Base-by-base conservation (phyloP, 345 rosid genomes). In the Balakata baccata region DNA sequence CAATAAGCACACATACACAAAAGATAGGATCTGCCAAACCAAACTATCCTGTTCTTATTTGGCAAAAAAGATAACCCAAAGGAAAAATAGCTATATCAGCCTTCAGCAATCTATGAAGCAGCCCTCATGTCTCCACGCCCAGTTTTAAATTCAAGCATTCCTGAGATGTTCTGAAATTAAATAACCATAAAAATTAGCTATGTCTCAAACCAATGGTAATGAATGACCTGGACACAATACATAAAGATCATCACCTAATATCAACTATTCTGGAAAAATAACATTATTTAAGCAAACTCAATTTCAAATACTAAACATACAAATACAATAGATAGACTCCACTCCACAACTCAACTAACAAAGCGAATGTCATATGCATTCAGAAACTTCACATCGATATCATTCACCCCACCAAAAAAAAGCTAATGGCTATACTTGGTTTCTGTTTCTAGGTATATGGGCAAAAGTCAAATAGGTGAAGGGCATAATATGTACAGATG, bases 51-150 rank as follows among this genome's bases (percentile, higher is more conserved):
- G 57, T 29, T 37, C 71, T 41, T 37, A 38, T 69, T 43, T 57
- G 45, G 70, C 62, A 20, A 70, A 64, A 64, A 59, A 50, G 20
- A 72, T 56, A 78, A 69, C 49, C 45, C 71, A 29, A 43, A 11
- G 37, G 45, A n/a, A 16, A 72, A 22, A 4, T 51, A 68, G 20
- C n/a, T 17, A 54, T 66, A 34, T 66, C 50, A 20, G 78, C 69
- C 69, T 58, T 72, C 70, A 17, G 18, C n/a, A 64, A 51, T 46
- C 80, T 81, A 79, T 43, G 74, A 75, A 64, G 53, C 71, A 11
- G 79, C 82, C 64, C 43, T 81, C 29, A 53, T 72, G n/a, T 71
- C 77, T 70, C 70, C 69, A 50, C 23, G 75, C 50, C n/a, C 79
- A 68, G 7, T 23, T 68, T 72, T 75, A 74, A 57, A 5, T 46